Evolutionary conservation across 2,329 filamentous ascomycete species (phyloP).

Genomic region (Penicillium janthinellum): DNA sequence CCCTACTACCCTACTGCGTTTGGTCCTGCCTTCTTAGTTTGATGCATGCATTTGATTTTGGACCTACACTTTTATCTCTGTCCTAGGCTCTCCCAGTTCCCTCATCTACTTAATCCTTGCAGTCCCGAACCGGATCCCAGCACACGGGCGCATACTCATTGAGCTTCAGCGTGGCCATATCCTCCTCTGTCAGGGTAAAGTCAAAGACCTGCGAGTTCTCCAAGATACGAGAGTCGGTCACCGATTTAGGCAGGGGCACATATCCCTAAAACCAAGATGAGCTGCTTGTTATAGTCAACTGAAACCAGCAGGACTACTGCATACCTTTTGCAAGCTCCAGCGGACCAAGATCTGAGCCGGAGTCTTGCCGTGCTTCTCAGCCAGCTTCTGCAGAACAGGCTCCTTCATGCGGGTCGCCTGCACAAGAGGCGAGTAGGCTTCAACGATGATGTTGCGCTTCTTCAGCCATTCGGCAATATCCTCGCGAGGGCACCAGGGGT

Average conservation of each 20-base stretch:
- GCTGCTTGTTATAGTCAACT: neutral
- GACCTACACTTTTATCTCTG: constrained; percentile 15
- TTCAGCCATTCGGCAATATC: constrained; percentile 80
- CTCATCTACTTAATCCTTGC: constrained; percentile 19
- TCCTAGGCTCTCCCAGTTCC: neutral
- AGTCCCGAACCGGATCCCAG: constrained; percentile 56
- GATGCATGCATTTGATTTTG: neutral
- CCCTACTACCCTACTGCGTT: neutral
- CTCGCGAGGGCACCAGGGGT: constrained; percentile 80
- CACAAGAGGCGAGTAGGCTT: constrained; percentile 57
- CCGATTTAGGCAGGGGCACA: constrained; percentile 64
- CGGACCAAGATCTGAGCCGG: constrained; percentile 61
- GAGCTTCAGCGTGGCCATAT: constrained; percentile 60
- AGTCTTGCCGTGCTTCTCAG: constrained; percentile 60
- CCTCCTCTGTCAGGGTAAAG: constrained; percentile 60
- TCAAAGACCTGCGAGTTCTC: constrained; percentile 63
- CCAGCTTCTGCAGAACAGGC: constrained; percentile 52
- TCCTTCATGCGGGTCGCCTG: constrained; percentile 54
- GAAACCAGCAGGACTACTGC: neutral
- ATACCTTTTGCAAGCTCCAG: constrained; percentile 63
- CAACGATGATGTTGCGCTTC: constrained; percentile 62
- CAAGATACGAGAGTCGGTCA: constrained; percentile 60
- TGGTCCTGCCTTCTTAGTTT: neutral
- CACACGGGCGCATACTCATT: constrained; percentile 59
- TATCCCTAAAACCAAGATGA: constrained; percentile 51